Percentiles rank a stretch among this genome's conserved stretches.
These are phyloP conservation scores for Candida gorgasii DNA, from an alignment of 805 yeast species.

Conservation along the genomic window DNA sequence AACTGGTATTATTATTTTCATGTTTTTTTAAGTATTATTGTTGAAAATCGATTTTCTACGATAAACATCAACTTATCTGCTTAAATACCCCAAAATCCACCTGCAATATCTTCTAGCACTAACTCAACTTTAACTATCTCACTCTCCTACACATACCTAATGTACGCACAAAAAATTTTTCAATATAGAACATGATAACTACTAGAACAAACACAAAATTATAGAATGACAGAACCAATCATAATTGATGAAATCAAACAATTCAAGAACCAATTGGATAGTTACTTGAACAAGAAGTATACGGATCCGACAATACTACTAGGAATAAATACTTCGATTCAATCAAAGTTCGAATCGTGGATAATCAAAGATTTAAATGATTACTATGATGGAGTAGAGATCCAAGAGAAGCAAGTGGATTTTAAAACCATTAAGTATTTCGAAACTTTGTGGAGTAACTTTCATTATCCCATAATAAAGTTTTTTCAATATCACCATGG, in stretches of 20 bases:
- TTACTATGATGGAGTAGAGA: slow-evolving; percentile 21
- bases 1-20: no score
- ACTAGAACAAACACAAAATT: not conserved
- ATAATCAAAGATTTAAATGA: slow-evolving; percentile 37
- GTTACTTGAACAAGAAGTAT: slow-evolving; percentile 19
- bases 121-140: no score
- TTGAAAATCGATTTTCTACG: no score
- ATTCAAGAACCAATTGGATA: slow-evolving; percentile 22
- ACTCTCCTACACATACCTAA: not conserved
- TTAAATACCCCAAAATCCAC: no score
- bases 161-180: not conserved
- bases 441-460: slow-evolving; percentile 57
- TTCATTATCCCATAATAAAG: slow-evolving; percentile 66
- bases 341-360: slow-evolving; percentile 46
- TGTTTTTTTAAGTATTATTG: no score
- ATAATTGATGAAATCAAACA: slow-evolving; percentile 17
- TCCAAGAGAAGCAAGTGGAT: slow-evolving; percentile 20
- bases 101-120: no score
- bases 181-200: slow-evolving; percentile 1
- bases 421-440: slow-evolving; percentile 37
- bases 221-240: slow-evolving; percentile 4
- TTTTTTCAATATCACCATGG: slow-evolving; percentile 48
- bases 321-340: slow-evolving; percentile 51
- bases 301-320: slow-evolving; percentile 46
- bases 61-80: no score